Conservation (phyloP, 306 rosid species). For the Canavalia gladiata region DNA sequence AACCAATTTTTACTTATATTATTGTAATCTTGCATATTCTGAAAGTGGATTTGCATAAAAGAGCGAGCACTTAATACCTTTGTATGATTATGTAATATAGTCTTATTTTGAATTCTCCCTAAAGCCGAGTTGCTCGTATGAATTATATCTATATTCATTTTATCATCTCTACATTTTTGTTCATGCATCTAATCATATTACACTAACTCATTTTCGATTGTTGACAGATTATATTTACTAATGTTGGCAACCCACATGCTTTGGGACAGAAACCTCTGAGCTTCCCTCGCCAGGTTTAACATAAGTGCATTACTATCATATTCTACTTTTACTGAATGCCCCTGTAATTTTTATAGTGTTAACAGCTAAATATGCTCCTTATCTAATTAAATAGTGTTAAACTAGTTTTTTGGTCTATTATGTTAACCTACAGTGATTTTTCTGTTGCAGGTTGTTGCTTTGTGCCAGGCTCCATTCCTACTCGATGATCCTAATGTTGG, state of each 20-base stretch:
- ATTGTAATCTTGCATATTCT: conserved; percentile 4
- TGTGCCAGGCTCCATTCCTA: conserved; percentile 99
- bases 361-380: conserved; percentile 28
- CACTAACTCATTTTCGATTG: conserved; percentile 40
- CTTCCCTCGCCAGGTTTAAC: conserved; percentile 96
- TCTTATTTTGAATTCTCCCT: conserved; percentile 14
- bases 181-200: not conserved
- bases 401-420: conserved; percentile 26
- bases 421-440: conserved; percentile 45
- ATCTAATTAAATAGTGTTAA: conserved; percentile 15
- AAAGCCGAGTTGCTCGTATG: conserved; percentile 10
- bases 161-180: not conserved
- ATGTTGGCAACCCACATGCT: conserved; percentile 99
- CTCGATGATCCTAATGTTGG: conserved; percentile 96
- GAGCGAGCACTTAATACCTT: not conserved
- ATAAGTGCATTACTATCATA: conserved; percentile 3
- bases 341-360: conserved; percentile 24
- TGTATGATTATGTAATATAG: conserved; percentile 16
- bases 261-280: conserved; percentile 96
- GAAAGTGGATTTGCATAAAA: conserved; percentile 33
- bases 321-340: conserved; percentile 35
- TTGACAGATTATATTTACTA: conserved; percentile 93
- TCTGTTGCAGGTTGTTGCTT: conserved; percentile 85
- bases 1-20: conserved; percentile 6
- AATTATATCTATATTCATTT: conserved; percentile 16